A percentile compares a stretch with the other conserved stretches of the same genome.
phyloP scores from a whole-genome alignment of 2,329 filamentous ascomycete species.

The Alternaria brassicae region DNA sequence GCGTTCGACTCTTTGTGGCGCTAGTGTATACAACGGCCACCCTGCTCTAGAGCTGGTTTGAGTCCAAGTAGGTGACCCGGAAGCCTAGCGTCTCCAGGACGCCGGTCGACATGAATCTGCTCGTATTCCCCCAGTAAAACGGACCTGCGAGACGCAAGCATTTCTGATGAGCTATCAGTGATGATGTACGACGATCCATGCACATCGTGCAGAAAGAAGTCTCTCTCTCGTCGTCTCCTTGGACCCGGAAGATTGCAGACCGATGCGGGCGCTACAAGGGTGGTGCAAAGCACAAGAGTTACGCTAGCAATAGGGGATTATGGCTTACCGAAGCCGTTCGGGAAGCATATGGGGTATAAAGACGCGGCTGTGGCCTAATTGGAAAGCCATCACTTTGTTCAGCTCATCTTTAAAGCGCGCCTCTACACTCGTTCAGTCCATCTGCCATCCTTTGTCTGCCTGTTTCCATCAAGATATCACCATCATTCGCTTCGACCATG shows the following conservation, averaged over 20 bases:
- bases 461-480: background rate
- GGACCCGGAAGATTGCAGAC: slow-evolving; percentile 19
- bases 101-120: slow-evolving; percentile 15
- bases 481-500: background rate
- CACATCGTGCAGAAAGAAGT: slow-evolving; percentile 9
- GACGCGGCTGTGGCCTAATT: background rate
- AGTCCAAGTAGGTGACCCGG: slow-evolving; percentile 7
- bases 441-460: background rate
- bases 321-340: slow-evolving; percentile 4
- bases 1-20: slow-evolving; percentile 2
- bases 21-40: slow-evolving; percentile 11
- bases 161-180: slow-evolving; percentile 1
- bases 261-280: slow-evolving; percentile 27
- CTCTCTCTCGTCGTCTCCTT: slow-evolving; percentile 26
- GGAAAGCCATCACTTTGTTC: background rate
- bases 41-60: slow-evolving; percentile 1
- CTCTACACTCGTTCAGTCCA: background rate
- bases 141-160: slow-evolving; percentile 12
- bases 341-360: slow-evolving; percentile 21
- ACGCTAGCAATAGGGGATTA: background rate
- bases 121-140: slow-evolving; percentile 10
- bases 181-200: slow-evolving; percentile 13
- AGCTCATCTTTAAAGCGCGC: background rate
- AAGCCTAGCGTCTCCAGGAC: slow-evolving; percentile 3
- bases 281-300: slow-evolving; percentile 16